Base-by-base conservation (phyloP, 495 filamentous ascomycete species). In the Aspergillus mulundensis region DNA sequence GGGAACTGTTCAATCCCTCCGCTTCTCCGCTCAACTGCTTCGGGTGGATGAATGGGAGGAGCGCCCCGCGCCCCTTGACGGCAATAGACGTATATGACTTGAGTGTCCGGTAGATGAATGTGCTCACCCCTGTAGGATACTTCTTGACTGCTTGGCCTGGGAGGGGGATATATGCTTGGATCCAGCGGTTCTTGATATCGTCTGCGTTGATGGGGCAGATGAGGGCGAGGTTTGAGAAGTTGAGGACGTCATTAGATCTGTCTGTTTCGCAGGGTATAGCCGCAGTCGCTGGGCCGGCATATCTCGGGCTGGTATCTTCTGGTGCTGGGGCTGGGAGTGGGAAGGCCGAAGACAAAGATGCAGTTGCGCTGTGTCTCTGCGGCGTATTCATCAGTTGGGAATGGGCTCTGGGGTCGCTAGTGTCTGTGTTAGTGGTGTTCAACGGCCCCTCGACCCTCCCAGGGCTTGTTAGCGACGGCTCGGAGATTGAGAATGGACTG, bases 151-250 rank as follows among this genome's bases (percentile, higher is more conserved):
- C 63, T 44, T 77, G 75, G 1, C 64, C 71, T 0, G 73, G 63
- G 8, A 69, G 43, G 1, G 72, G 76, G 46, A 78, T 72, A 44
- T 71, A 78, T 7, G 71, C 52, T 23, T 74, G 71, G 48, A 77
- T 40, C 76, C 73, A 80, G 28, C 77, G 77, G 49, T 76, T 75
- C 15, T 65, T 71, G 50, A 80, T 78, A 5, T 69, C 65, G 18
- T 76, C 68, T 3, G 65, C 68, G 53, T 79, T 66, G 45, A 77
- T 75, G 4, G 73, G 69, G 53, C 70, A 74, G 10, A 71, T 58
- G n/a, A 80, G 64, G 14, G 72, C 64, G 8, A 70, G 57, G 0
- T 18, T 23, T 19, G 59, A 44, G 10, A 71, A 71, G 16, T 68
- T 45, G 23, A 66, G 42, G 5, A 4, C 11, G 42, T 23, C 19